Percentiles rank a stretch among this genome's conserved stretches.
phyloP scores from a whole-genome alignment of 2,329 filamentous ascomycete genomes.

The Scleromitrula shiraiana region DNA sequence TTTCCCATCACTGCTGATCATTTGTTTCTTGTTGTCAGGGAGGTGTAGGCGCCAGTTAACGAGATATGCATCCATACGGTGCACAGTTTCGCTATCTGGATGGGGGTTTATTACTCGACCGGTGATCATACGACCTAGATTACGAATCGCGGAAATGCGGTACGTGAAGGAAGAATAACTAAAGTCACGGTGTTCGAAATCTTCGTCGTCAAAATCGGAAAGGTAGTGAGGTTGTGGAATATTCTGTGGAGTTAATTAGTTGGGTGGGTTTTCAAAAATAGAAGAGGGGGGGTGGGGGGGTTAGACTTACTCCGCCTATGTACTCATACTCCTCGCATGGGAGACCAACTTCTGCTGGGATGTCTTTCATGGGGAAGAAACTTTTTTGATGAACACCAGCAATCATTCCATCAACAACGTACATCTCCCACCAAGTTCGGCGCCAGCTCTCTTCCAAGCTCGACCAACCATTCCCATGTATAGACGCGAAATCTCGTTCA shows the following conservation, averaged over 20 bases:
- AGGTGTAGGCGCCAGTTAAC: slow-evolving; percentile 75
- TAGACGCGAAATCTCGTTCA: slow-evolving; percentile 54
- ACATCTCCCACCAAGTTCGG: slow-evolving; percentile 81
- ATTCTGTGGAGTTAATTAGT: slow-evolving; percentile 39
- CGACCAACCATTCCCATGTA: slow-evolving; percentile 55
- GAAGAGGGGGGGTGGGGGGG: background rate
- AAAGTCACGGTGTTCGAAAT: slow-evolving; percentile 57
- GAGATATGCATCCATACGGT: slow-evolving; percentile 49
- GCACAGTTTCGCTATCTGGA: slow-evolving; percentile 43
- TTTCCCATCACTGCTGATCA: slow-evolving; percentile 60
- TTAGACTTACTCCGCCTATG: slow-evolving; percentile 39
- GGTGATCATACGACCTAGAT: slow-evolving; percentile 67
- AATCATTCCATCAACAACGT: slow-evolving; percentile 65
- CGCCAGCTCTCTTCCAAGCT: slow-evolving; percentile 76
- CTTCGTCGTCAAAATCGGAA: slow-evolving; percentile 64
- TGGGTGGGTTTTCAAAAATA: background rate
- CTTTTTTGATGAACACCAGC: slow-evolving; percentile 70
- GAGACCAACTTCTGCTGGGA: slow-evolving; percentile 60
- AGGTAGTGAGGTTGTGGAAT: slow-evolving; percentile 55
- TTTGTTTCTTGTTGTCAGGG: slow-evolving; percentile 61
- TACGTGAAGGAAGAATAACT: slow-evolving; percentile 81
- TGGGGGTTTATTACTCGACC: slow-evolving; percentile 37
- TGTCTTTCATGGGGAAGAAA: slow-evolving; percentile 60
- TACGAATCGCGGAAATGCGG: slow-evolving; percentile 71
- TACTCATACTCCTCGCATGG: slow-evolving; percentile 81